Evolutionary conservation across 108 stramenopile species (phyloP), one percentile per base, ranked within the genome.

Genomic region (Fistulifera solaris): DNA sequence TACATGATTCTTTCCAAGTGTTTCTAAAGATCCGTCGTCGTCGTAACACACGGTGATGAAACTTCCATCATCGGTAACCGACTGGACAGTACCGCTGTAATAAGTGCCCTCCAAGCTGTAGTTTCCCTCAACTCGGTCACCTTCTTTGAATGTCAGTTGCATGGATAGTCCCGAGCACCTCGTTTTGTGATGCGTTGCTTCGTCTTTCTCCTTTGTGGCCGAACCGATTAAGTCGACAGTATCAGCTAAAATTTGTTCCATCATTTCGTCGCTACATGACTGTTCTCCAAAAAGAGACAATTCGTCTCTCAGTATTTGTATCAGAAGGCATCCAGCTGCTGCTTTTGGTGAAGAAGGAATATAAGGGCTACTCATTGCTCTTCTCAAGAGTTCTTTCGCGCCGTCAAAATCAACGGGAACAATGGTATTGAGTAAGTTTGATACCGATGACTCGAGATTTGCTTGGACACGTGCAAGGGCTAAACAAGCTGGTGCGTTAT

Each of bases 301-400:
- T 54, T 81, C 80, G 48, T 85, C 83, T 22, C 72, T 61, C 18
- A 78, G 58, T 23, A 85, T 72, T 56, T 85, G 83, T 48, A 68
- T 76, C 31, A 85, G 58, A 0, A 85, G 48, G 42, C 83, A 85
- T 0, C 79, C 83, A n/a, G 83, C 83, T 26, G 83, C 83, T 40
- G 74, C 79, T 41, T 71, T 76, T 22, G 77, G 66, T 38, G 54
- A n/a, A 4, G 27, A 38, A 6, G 26, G 27, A 1, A 2, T 26
- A 7, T 25, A 13, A 14, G 25, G 18, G 14, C 27, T 15, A 3
- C 22, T 43, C 77, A 85, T 71, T 21, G 77, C 77, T 24, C 79
- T 70, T 48, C 63, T 62, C 48, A 78, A 61, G 11, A 78, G 50
- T 11, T 78, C 77, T 51, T 78, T 81, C 35, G 83, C 71, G 11